These are phyloP conservation scores for Cladosporium sp. DNA, from an alignment of 2,329 filamentous ascomycete genomes.

Conservation along the genomic window DNA sequence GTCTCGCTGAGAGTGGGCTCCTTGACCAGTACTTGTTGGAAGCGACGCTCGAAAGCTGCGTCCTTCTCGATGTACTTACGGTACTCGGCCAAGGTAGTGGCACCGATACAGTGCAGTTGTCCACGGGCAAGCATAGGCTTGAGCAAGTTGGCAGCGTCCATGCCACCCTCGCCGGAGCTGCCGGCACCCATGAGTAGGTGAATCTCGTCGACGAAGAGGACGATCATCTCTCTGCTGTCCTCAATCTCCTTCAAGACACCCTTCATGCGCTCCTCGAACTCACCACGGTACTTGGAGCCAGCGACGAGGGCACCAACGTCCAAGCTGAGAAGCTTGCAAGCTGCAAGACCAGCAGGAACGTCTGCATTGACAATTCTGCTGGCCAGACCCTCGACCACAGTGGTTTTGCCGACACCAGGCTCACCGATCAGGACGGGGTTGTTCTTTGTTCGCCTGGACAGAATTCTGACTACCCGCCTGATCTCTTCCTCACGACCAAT, in stretches of 20 bases:
- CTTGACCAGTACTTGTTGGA: conserved; percentile 97
- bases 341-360: conserved; percentile 89
- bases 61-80: conserved; percentile 99
- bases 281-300: conserved; percentile 96
- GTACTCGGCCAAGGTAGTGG: conserved; percentile 91
- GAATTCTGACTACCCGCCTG: conserved; percentile 81
- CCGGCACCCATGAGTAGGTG: conserved; percentile 98
- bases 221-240: conserved; percentile 91
- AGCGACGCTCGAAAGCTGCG: conserved; percentile 93
- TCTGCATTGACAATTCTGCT: conserved; percentile 95
- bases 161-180: conserved; percentile 89
- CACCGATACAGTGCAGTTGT: conserved; percentile 95
- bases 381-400: conserved; percentile 91
- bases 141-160: conserved; percentile 96
- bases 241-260: conserved; percentile 95
- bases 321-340: conserved; percentile 88
- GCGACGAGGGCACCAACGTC: conserved; percentile 94
- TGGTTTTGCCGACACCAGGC: conserved; percentile 97
- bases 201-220: conserved; percentile 98
- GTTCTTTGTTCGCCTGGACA: conserved; percentile 94
- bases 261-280: conserved; percentile 99
- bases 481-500: conserved; percentile 97
- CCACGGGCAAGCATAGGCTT: conserved; percentile 98
- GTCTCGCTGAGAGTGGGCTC: conserved; percentile 86
- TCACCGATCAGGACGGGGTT: conserved; percentile 98